Evolutionary conservation across 2,329 filamentous ascomycete species (phyloP).

Genomic region (Aureobasidium sp.): DNA sequence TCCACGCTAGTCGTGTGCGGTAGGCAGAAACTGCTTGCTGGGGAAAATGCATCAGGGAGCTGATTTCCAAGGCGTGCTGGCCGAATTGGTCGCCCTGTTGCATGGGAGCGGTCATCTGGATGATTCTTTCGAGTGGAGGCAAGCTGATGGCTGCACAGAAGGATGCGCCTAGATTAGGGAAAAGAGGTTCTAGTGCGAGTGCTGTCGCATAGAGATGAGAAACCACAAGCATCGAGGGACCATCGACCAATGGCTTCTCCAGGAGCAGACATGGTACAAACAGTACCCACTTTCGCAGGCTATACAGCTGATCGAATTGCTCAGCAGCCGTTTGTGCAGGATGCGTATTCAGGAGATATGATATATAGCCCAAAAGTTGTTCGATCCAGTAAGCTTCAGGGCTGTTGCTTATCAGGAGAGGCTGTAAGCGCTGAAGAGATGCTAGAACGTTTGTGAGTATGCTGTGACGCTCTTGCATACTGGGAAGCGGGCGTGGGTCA

Average conservation of each 20-base stretch:
- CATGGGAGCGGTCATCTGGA: slow-evolving; percentile 64
- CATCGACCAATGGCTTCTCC: slow-evolving; percentile 66
- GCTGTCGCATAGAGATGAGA: slow-evolving; percentile 89
- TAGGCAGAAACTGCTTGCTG: slow-evolving; percentile 38
- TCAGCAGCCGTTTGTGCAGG: slow-evolving; percentile 56
- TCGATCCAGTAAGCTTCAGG: slow-evolving; percentile 44
- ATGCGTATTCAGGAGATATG: slow-evolving; percentile 36
- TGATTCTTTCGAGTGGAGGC: slow-evolving; percentile 78
- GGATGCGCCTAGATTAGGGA: slow-evolving; percentile 81
- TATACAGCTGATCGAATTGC: slow-evolving; percentile 84
- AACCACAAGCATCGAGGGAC: slow-evolving; percentile 73
- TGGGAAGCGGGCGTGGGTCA: background rate
- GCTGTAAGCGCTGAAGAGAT: slow-evolving; percentile 38
- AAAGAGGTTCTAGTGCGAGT: slow-evolving; percentile 80
- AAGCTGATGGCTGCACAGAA: slow-evolving; percentile 67
- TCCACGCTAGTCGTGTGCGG: slow-evolving; percentile 35
- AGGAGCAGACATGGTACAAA: slow-evolving; percentile 86
- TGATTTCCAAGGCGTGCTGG: slow-evolving; percentile 37
- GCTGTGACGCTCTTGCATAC: slow-evolving; percentile 14
- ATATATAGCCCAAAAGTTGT: slow-evolving; percentile 42
- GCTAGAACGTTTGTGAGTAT: slow-evolving; percentile 36
- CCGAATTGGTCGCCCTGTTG: slow-evolving; percentile 40
- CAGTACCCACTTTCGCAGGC: slow-evolving; percentile 86
- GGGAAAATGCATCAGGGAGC: slow-evolving; percentile 41
- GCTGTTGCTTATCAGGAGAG: slow-evolving; percentile 38